These are phyloP conservation scores for Ophidiomyces ophidiicola DNA, from an alignment of 2,329 filamentous ascomycete species.

Conservation along the genomic window DNA sequence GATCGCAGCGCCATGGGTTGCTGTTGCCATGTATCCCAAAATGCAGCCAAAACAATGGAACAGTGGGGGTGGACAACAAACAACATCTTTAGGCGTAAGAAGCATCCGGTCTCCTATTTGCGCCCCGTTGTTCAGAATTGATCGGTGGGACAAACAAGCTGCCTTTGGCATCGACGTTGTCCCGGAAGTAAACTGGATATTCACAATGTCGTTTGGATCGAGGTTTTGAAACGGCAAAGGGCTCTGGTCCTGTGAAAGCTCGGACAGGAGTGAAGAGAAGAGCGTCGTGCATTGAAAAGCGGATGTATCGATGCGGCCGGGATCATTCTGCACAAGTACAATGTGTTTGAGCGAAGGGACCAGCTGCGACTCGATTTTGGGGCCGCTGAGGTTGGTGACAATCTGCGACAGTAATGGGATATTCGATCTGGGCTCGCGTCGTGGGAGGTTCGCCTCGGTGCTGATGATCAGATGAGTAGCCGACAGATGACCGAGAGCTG, in stretches of 20 bases:
- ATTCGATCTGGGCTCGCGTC: constrained; percentile 50
- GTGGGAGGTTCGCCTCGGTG: constrained; percentile 72
- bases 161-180: constrained; percentile 87
- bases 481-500: constrained; percentile 64
- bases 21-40: constrained; percentile 91
- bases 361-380: constrained; percentile 40
- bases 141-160: constrained; percentile 70
- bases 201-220: constrained; percentile 62
- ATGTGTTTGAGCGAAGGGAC: constrained; percentile 61
- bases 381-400: constrained; percentile 36
- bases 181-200: constrained; percentile 96
- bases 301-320: constrained; percentile 39
- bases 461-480: constrained; percentile 67
- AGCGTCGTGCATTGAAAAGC: constrained; percentile 34
- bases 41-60: constrained; percentile 75
- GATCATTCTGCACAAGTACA: constrained; percentile 67
- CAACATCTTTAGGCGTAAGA: constrained; percentile 57
- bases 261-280: constrained; percentile 37
- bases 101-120: constrained; percentile 79
- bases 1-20: constrained; percentile 66
- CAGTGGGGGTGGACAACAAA: constrained; percentile 49
- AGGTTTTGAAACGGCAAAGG: constrained; percentile 36
- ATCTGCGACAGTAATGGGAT: constrained; percentile 45
- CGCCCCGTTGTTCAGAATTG: constrained; percentile 84
- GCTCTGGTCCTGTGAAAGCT: constrained; percentile 30